These are phyloP conservation scores for Chalciporus piperatus DNA, from an alignment of 768 basidiomycete species.

Conservation along the genomic window DNA sequence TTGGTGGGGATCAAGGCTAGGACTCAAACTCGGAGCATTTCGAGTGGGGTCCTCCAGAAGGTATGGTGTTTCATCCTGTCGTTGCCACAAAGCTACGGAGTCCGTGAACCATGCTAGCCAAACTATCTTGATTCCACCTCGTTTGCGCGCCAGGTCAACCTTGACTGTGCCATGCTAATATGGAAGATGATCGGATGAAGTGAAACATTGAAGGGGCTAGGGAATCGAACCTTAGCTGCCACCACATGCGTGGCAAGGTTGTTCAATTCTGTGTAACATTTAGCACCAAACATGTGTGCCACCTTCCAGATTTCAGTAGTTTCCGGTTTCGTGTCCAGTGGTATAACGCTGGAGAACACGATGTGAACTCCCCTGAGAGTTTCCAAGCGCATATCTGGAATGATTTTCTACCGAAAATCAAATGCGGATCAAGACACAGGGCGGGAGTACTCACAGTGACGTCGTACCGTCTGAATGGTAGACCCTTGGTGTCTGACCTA, in stretches of 20 bases:
- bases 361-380: slow-evolving; percentile 80
- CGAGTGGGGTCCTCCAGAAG: slow-evolving; percentile 60
- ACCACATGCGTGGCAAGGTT: slow-evolving; percentile 83
- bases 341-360: slow-evolving; percentile 93
- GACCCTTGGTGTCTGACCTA: slow-evolving; percentile 19
- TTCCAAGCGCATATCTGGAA: slow-evolving; percentile 71
- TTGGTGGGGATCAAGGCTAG: slow-evolving; percentile 45
- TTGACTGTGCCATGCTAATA: slow-evolving; percentile 84
- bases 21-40: slow-evolving; percentile 39
- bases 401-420: slow-evolving; percentile 60
- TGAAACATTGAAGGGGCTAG: background rate
- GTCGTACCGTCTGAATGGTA: slow-evolving; percentile 50
- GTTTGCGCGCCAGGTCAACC: slow-evolving; percentile 76
- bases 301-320: slow-evolving; percentile 81
- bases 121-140: slow-evolving; percentile 79
- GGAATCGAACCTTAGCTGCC: slow-evolving; percentile 67
- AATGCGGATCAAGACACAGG: background rate
- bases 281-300: slow-evolving; percentile 87
- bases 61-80: slow-evolving; percentile 77
- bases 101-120: slow-evolving; percentile 89
- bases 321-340: slow-evolving; percentile 79
- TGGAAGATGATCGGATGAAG: slow-evolving; percentile 1
- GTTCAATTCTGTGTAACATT: slow-evolving; percentile 67
- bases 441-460: slow-evolving; percentile 62
- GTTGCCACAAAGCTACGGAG: slow-evolving; percentile 83